These are phyloP conservation scores for Trichothecium sympodiale DNA, from an alignment of 2,329 filamentous ascomycete genomes.

Conservation along the genomic window DNA sequence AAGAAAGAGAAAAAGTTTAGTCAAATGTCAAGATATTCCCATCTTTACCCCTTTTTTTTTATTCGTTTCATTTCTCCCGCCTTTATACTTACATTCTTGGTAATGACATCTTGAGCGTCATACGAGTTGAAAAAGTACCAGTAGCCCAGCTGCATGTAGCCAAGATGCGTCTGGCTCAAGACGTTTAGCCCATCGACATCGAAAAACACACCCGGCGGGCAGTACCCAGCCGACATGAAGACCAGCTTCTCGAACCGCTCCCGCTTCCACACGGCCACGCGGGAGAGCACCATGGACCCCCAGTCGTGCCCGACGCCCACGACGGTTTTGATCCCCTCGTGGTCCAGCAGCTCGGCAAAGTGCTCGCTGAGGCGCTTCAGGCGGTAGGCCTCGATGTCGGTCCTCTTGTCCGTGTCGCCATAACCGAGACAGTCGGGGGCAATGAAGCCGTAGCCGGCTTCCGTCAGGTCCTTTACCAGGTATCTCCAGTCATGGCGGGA, in stretches of 20 bases:
- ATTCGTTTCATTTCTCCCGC: too few relatives aligned
- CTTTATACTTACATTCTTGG: not conserved
- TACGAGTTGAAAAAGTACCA: slow-evolving; percentile 1
- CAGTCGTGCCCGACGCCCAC: slow-evolving; percentile 35
- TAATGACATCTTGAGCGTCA: not conserved
- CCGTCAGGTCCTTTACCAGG: slow-evolving; percentile 12
- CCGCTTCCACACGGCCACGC: slow-evolving; percentile 16
- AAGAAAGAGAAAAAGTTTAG: too few relatives aligned
- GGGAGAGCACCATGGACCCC: slow-evolving; percentile 17
- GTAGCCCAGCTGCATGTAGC: slow-evolving; percentile 1
- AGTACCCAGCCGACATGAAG: not conserved
- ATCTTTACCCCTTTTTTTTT: too few relatives aligned
- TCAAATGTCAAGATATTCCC: not conserved
- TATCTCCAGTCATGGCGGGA: slow-evolving; percentile 11
- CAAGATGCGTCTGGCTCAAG: not conserved
- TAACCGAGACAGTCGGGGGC: slow-evolving; percentile 18
- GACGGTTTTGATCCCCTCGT: slow-evolving; percentile 20
- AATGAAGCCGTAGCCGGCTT: slow-evolving; percentile 15
- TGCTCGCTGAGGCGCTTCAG: slow-evolving; percentile 14
- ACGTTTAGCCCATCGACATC: not conserved
- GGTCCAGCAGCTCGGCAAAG: slow-evolving; percentile 14
- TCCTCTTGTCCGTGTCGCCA: slow-evolving; percentile 14
- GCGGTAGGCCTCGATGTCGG: slow-evolving; percentile 12
- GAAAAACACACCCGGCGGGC: not conserved
- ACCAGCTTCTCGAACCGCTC: too few relatives aligned